Conservation (phyloP, 192 early-diverging fungal genomes). For the Ambispora gerdemannii region DNA sequence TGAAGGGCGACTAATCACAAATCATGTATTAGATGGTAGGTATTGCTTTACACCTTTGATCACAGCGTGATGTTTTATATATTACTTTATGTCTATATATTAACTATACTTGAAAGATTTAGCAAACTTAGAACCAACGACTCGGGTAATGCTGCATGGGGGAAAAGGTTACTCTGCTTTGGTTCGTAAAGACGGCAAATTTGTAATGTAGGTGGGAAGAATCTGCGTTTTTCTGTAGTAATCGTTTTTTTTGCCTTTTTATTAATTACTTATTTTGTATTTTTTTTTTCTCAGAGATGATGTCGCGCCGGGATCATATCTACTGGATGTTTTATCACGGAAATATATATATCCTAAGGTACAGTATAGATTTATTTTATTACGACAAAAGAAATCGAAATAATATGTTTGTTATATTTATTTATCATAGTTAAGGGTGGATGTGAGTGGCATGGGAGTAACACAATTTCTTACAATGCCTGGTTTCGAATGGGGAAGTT, state of each 20-base stretch:
- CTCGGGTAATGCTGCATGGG: conserved; percentile 44
- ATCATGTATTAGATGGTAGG: background rate
- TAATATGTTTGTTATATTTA: conserved; percentile 8
- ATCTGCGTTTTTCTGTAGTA: background rate
- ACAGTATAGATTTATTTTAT: too few relatives aligned
- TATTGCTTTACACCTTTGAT: background rate
- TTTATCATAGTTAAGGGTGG: conserved; percentile 44
- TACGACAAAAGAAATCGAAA: too few relatives aligned
- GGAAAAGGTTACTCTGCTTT: conserved; percentile 43
- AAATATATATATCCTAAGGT: conserved; percentile 55
- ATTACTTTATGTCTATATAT: background rate
- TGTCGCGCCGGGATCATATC: conserved; percentile 48
- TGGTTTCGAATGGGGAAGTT: conserved; percentile 49
- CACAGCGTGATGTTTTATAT: too few relatives aligned
- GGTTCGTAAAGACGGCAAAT: conserved; percentile 44
- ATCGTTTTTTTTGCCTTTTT: background rate
- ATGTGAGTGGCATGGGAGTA: conserved; percentile 39
- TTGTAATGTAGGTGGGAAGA: conserved; percentile 48
- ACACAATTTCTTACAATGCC: conserved; percentile 38
- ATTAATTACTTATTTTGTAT: background rate
- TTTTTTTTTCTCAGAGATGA: conserved; percentile 36
- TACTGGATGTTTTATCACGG: conserved; percentile 50
- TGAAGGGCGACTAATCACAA: conserved; percentile 4
- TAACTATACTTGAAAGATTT: conserved; percentile 5
- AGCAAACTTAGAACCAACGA: conserved; percentile 38